These are phyloP conservation scores for Diaporthe citrichinensis DNA, from an alignment of 2,329 filamentous ascomycete genomes.

Conservation along the genomic window DNA sequence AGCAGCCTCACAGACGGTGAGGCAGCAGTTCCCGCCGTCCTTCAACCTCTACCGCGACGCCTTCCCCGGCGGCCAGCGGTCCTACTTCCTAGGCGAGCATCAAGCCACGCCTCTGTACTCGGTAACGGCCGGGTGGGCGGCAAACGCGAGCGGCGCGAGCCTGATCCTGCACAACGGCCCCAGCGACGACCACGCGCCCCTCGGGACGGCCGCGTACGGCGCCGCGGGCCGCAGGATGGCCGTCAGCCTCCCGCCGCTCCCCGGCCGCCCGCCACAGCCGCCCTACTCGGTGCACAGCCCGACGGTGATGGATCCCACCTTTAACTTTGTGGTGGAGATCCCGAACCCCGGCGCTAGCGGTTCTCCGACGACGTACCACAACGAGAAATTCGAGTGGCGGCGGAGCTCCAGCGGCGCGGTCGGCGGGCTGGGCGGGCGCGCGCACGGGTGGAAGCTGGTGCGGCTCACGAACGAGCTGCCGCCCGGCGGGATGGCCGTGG, in stretches of 20 bases:
- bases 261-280: constrained; percentile 41
- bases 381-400: constrained; percentile 61
- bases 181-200: constrained; percentile 46
- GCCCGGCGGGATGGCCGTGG: constrained; percentile 38
- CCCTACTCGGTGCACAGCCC: constrained; percentile 38
- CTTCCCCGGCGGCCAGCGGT: constrained; percentile 34
- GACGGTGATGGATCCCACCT: neutral
- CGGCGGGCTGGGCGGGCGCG: constrained; percentile 49
- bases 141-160: constrained; percentile 47
- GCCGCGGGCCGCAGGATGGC: constrained; percentile 41
- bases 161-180: constrained; percentile 54
- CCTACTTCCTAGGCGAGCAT: constrained; percentile 50
- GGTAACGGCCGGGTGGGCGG: constrained; percentile 46
- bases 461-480: constrained; percentile 48
- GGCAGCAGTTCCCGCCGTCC: constrained; percentile 50
- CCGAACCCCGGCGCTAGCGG: constrained; percentile 14
- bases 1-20: constrained; percentile 4
- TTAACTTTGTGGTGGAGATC: constrained; percentile 53
- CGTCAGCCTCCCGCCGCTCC: constrained; percentile 50
- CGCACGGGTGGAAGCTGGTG: constrained; percentile 58
- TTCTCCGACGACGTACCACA: constrained; percentile 34
- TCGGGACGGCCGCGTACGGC: constrained; percentile 48
- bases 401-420: constrained; percentile 54
- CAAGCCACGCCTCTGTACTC: constrained; percentile 52
- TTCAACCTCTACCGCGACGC: constrained; percentile 51